Base-by-base conservation (phyloP, 768 basidiomycete species). In the Lyophyllum decastes region DNA sequence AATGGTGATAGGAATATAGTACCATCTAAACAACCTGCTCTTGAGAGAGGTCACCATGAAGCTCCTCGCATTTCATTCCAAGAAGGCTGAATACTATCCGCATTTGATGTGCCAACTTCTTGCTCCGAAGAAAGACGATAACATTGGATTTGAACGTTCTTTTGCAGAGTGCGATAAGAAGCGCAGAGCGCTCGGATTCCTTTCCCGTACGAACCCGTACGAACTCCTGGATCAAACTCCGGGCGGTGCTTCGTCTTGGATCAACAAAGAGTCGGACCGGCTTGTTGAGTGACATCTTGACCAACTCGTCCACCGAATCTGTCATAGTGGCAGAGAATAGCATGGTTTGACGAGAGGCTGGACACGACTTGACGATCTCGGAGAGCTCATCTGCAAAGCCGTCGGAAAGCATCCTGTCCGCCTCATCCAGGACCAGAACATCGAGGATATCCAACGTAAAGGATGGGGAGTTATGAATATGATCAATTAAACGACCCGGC, bases 241-340 rank as follows among this genome's bases (percentile, higher is more conserved):
- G 84, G 14, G 96, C 95, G 0, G 91, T 94, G 27, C 82, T 87
- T 57, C 89, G 85, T 70, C 95, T 95, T 8, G 94, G 94, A 68
- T 98, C 97, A 21, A 99, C 95, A 70, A 98, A 98, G 30, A 98
- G 80, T 44, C 95, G 84, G 9, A 95, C 92, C 5, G 97, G 97
- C 70, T 90, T 94, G 70, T 94, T 90, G 49, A 98, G 76, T 12
- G 92, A 93, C 82, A 98, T 89, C 67, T 87, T 88, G 56, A 98
- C 91, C 48, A 99, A 83, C 67, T 95, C 89, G 65, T 97, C 93
- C 9, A 98, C 90, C 1, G 91, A 90, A 72, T 99, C 97, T 4
- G 95, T 98, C 91, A 98, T 98, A 1, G 97, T 99, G 2, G 97
- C 97, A 0, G 95, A 97, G 74, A 99, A 99, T 35, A 99, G 81